phyloP scores from a whole-genome alignment of 768 basidiomycete species.

The Rhodosporidiobolus sp. region DNA sequence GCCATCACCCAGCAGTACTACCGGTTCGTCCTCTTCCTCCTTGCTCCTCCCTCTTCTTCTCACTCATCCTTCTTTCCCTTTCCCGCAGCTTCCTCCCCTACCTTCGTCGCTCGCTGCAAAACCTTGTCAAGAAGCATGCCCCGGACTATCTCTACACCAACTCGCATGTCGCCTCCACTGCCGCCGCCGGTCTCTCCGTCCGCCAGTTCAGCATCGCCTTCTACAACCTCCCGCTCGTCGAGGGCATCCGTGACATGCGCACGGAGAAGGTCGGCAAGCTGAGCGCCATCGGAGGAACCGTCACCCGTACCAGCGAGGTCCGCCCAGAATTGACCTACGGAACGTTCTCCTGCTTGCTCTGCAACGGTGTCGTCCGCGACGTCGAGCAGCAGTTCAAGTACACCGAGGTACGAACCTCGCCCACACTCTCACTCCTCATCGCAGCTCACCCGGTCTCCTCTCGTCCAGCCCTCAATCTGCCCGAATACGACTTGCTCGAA shows the following conservation, averaged over 20 bases:
- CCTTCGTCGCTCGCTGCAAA: slow-evolving; percentile 82
- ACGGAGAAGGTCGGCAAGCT: slow-evolving; percentile 92
- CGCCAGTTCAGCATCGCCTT: slow-evolving; percentile 95
- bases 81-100: slow-evolving; percentile 72
- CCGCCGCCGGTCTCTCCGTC: slow-evolving; percentile 73
- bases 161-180: slow-evolving; percentile 68
- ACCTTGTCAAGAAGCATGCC: slow-evolving; percentile 81
- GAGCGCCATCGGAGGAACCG: slow-evolving; percentile 93
- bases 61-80: background rate
- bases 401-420: slow-evolving; percentile 86
- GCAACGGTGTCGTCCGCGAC: slow-evolving; percentile 78
- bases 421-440: background rate
- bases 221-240: slow-evolving; percentile 84
- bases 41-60: too few relatives aligned
- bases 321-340: slow-evolving; percentile 90
- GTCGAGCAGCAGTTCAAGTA: slow-evolving; percentile 99
- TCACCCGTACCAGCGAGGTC: slow-evolving; percentile 95
- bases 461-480: slow-evolving; percentile 74
- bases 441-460: background rate
- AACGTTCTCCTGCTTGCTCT: slow-evolving; percentile 87
- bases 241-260: slow-evolving; percentile 86
- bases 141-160: slow-evolving; percentile 95
- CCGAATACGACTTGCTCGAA: slow-evolving; percentile 94
- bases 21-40: slow-evolving; percentile 52
- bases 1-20: slow-evolving; percentile 95